Conservation (phyloP, 768 basidiomycete genomes). For the Trametes villosa region DNA sequence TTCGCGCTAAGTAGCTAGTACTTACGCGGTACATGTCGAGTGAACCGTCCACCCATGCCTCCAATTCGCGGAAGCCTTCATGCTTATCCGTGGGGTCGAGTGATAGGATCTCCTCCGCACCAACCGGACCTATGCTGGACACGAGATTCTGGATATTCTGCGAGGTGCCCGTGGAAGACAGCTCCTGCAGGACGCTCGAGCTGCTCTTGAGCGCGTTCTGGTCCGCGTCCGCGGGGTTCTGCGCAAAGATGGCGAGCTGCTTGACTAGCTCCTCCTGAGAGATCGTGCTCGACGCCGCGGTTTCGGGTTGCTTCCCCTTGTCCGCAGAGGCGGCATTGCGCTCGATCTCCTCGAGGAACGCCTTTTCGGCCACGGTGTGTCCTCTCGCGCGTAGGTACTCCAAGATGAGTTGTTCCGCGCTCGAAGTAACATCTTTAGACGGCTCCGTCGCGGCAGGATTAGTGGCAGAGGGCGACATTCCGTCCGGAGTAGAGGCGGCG, state of each 20-base stretch:
- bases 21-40: conserved; percentile 88
- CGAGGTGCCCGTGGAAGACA: conserved; percentile 70
- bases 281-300: conserved; percentile 28
- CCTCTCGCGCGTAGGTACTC: conserved; percentile 55
- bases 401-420: conserved; percentile 46
- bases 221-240: conserved; percentile 66
- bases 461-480: conserved; percentile 41
- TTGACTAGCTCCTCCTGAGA: conserved; percentile 58
- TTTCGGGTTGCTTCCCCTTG: conserved; percentile 38
- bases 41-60: conserved; percentile 89
- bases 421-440: conserved; percentile 46
- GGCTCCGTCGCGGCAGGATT: conserved; percentile 43
- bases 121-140: conserved; percentile 75
- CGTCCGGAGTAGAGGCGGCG: conserved; percentile 54
- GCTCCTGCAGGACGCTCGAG: conserved; percentile 65
- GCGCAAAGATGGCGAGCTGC: conserved; percentile 67
- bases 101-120: conserved; percentile 81
- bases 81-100: conserved; percentile 85
- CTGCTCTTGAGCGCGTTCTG: conserved; percentile 76
- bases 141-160: conserved; percentile 76
- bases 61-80: conserved; percentile 83
- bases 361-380: conserved; percentile 49
- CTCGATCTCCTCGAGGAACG: conserved; percentile 46
- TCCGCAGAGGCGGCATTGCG: conserved; percentile 33
- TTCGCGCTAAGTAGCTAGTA: conserved; percentile 4